Base-by-base conservation (phyloP, 2,329 filamentous ascomycete genomes). In the Pseudogymnoascus sp. region DNA sequence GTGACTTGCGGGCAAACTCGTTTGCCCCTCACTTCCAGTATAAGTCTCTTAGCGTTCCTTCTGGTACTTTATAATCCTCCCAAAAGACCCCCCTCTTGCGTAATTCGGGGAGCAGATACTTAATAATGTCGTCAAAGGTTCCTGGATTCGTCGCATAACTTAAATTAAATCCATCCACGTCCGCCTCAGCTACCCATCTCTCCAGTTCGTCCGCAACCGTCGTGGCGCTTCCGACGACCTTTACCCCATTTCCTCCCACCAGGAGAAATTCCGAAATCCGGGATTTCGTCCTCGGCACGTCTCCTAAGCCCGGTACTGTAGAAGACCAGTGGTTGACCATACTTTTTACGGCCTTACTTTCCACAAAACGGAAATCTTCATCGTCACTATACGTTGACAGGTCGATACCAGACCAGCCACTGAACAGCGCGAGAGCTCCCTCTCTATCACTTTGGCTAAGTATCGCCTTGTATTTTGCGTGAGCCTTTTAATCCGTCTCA, bases 161-260 rank as follows among this genome's bases (percentile, higher is more conserved):
- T 71, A 90, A 80, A 69, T 91, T 91, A 74, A 91, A 91, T 0
- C 87, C 88, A 69, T 91, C 87, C 1, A 90, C 81, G 66, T 89
- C 88, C 0, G 85, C 86, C 70, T 89, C 86, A 1, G 77, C 69
- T 0, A 89, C 77, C 88, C 88, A 91, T 1, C 77, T 74, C 73
- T 90, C 85, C 64, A 91, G 78, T 35, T 81, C 79, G 69, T 91
- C 87, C 0, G 85, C 88, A 1, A 90, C 86, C 66, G 84, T 82
- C 14, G 78, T 84, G n/a, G 67, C 63, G 10, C 63, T 68, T 3
- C 81, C 81, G 10, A 82, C 74, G 1, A 73, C 73, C 6, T 80
- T 75, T 0, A 80, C 77, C 0, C 86, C 85, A 35, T 88, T 81
- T 1, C 88, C 87, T 7, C 87, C 86, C 2, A 90, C 78, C 44